These are phyloP conservation scores for Rhexocercosporidium sp. DNA, from an alignment of 2,329 filamentous ascomycete species.

Conservation along the genomic window DNA sequence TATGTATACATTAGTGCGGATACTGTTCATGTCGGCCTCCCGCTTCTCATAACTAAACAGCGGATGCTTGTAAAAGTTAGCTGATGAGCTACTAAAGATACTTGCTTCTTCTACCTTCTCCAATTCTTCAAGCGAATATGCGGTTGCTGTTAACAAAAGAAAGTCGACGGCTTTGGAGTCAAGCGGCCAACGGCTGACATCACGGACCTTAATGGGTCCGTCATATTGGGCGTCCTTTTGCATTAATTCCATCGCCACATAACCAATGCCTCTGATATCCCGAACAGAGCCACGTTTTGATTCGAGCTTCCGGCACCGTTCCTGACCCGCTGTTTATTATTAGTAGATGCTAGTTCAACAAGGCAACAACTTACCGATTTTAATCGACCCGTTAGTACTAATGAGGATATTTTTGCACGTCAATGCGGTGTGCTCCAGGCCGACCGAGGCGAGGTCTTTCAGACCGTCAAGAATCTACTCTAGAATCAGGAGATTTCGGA, in stretches of 20 bases:
- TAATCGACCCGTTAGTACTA: constrained; percentile 19
- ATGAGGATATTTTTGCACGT: constrained; percentile 26
- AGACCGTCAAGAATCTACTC: constrained; percentile 21
- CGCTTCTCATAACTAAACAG: background rate
- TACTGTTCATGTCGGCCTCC: background rate
- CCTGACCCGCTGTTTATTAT: constrained; percentile 18
- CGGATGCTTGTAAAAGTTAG: background rate
- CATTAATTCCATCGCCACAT: constrained; percentile 24
- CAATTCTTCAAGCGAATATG: background rate
- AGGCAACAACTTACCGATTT: constrained; percentile 14
- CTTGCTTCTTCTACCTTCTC: background rate
- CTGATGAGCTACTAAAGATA: background rate
- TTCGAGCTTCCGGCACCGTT: constrained; percentile 17
- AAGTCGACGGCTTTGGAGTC: constrained; percentile 16
- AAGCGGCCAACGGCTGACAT: constrained; percentile 15
- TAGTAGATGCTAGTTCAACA: constrained; percentile 14
- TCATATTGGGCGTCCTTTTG: constrained; percentile 18
- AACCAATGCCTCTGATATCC: constrained; percentile 26
- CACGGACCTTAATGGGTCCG: constrained; percentile 11
- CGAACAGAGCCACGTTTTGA: constrained; percentile 7
- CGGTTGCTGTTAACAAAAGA: constrained; percentile 15
- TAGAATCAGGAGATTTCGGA: background rate
- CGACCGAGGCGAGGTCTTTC: constrained; percentile 15
- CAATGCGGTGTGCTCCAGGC: constrained; percentile 17
- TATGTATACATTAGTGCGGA: background rate